phyloP scores from a whole-genome alignment of 768 basidiomycete species.

The Hydnum rufescens region DNA sequence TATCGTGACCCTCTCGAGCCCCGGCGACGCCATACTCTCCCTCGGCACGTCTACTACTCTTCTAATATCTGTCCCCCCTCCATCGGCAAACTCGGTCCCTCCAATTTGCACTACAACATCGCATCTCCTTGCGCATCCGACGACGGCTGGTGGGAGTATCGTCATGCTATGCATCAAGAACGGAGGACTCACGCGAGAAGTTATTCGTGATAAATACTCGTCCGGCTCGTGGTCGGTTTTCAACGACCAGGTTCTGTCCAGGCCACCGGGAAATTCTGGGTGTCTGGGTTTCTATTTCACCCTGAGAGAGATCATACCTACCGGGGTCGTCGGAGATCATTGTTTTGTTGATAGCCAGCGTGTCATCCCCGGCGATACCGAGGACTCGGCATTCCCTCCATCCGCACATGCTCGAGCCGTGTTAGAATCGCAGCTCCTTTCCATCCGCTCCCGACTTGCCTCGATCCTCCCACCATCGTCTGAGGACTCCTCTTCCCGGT shows the following conservation, averaged over 20 bases:
- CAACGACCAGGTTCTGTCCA: slow-evolving; percentile 39
- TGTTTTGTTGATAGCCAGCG: slow-evolving; percentile 28
- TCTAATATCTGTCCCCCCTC: slow-evolving; percentile 49
- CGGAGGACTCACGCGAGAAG: slow-evolving; percentile 62
- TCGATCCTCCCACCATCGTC: slow-evolving; percentile 28
- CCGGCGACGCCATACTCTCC: slow-evolving; percentile 68
- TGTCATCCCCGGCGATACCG: slow-evolving; percentile 15
- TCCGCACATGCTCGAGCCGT: slow-evolving; percentile 50
- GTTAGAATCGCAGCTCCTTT: slow-evolving; percentile 68
- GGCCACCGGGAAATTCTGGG: slow-evolving; percentile 38
- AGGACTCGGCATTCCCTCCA: slow-evolving; percentile 21
- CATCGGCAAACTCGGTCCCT: slow-evolving; percentile 27
- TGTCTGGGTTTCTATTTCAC: slow-evolving; percentile 62
- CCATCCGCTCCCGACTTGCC: slow-evolving; percentile 50
- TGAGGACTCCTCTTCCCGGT: slow-evolving; percentile 9
- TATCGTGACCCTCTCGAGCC: slow-evolving; percentile 48
- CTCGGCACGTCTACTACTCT: slow-evolving; percentile 80
- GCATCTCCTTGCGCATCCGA: slow-evolving; percentile 55
- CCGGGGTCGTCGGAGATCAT: slow-evolving; percentile 50
- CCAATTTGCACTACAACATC: slow-evolving; percentile 57
- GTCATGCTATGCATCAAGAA: slow-evolving; percentile 90
- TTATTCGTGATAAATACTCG: slow-evolving; percentile 47
- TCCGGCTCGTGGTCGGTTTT: slow-evolving; percentile 43
- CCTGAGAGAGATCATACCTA: slow-evolving; percentile 74
- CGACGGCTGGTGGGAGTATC: slow-evolving; percentile 38